Base-by-base conservation (phyloP, 2,329 filamentous ascomycete species). In the Raffaelea ambrosiae region DNA sequence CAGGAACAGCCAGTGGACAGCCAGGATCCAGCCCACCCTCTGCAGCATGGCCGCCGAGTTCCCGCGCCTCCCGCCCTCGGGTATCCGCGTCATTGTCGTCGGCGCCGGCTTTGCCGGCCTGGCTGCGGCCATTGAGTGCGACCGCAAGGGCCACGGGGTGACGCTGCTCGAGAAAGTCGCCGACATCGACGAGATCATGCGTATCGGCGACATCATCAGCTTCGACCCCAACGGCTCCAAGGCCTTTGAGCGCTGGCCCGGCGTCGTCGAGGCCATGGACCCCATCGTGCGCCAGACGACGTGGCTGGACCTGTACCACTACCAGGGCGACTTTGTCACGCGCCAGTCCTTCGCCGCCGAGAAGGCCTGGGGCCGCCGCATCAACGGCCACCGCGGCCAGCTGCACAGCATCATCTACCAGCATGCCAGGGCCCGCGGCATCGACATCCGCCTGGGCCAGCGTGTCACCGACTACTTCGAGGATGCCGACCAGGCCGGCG, bases 31-130 rank as follows among this genome's bases (percentile, higher is more conserved):
- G 35, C 16, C 8, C 35, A 16, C 35, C 35, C 16, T 14, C 8
- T n/a, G 7, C 35, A 38, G 19, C 21, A 47, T 47, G 45, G 19
- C 40, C 3, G 20, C 44, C 10, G 19, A 49, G 14, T 54, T 59
- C 45, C 57, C 57, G 35, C 54, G 56, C 31, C 53, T 55, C 5
- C 55, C 63, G 10, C 55, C 63, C 4, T 66, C 65, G n/a, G 67
- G 67, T 46, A 67, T 74, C 56, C 66, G 64, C 40, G 67, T 74
- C 36, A 59, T 75, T 13, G 65, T 75, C 36, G 71, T 74, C 14
- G 72, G 72, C 22, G 67, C 66, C 55, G 77, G 76, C n/a, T 79
- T 81, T 50, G 77, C 74, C 33, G 77, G 77, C 19, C 68, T 81
- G 14, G 72, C 76, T 16, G 74, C 76, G 11, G 77, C 76, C 36